Evolutionary conservation across 2,329 filamentous ascomycete genomes (phyloP), one percentile per base, ranked within the genome.

Genomic region (Pseudogymnoascus sp.): DNA sequence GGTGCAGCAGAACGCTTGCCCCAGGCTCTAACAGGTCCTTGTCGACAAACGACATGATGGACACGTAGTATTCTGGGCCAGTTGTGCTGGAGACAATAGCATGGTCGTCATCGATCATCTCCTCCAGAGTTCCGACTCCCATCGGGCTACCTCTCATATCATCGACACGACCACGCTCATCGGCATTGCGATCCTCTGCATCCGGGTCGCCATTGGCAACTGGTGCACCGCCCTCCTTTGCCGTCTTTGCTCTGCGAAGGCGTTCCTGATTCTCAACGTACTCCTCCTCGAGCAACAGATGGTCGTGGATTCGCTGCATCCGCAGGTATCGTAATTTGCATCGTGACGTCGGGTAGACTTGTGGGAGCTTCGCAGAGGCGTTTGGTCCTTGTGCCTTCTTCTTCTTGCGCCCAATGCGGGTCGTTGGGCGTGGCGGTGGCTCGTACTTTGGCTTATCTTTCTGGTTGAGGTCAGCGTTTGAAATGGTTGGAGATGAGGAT

Each of bases 361-460:
- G 86, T 30, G 94, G 94, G 25, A 99, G 87, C 78, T 99, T 99
- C 62, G 93, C 91, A 15, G 94, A 90, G 59, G 94, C 92, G 75
- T 93, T 97, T 65, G 91, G 91, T 60, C 94, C 94, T 63, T 89
- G 91, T 58, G 86, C 84, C 87, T 90, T 97, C 83, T 92, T 93
- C 89, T 99, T 99, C 88, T 95, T 97, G 72, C 93, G 90, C 64
- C 94, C 94, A 74, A 99, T 88, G 74, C 94, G 90, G 67, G 94
- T 97, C 65, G 94, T 99, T 65, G 94, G 94, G 72, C 93, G 88
- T 76, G 94, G 94, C 68, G 94, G 94, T 66, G 94, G 94, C 77
- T 99, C 94, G 82, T 99, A 99, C 89, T 96, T 97, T 74, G 94
- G 94, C 87, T 99, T 99, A 66, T 99, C 93, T 84, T 99, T 97